Evolutionary conservation across 352 stramenopile genomes (phyloP).

Genomic region (Thraustotheca clavata): DNA sequence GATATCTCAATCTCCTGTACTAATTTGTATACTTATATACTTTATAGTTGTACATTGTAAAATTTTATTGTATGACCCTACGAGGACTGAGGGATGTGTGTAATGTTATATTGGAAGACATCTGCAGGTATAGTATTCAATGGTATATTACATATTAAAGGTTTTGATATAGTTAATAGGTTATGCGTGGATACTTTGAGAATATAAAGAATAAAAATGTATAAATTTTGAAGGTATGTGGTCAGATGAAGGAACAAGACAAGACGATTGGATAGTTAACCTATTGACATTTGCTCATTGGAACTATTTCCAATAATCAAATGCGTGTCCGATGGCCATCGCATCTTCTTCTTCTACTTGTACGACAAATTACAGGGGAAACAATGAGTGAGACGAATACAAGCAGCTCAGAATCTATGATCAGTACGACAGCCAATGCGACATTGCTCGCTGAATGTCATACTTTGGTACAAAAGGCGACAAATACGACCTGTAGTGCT

Average conservation of each 20-base stretch:
- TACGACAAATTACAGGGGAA: neutral
- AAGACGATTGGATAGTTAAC: too few relatives aligned
- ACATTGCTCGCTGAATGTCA: neutral
- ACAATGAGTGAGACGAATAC: neutral
- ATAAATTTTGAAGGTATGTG: neutral
- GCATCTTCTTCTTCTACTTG: neutral
- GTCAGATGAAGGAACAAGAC: neutral
- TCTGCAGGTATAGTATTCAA: neutral
- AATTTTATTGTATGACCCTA: neutral
- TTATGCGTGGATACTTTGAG: neutral
- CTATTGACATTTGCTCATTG: too few relatives aligned
- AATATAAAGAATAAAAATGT: neutral
- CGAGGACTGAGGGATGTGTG: constrained; percentile 2
- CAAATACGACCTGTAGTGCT: neutral
- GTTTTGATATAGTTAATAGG: neutral
- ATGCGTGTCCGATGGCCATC: too few relatives aligned
- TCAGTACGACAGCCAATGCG: neutral
- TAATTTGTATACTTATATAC: neutral
- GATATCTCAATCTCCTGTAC: neutral
- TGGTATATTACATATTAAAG: neutral
- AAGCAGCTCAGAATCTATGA: neutral
- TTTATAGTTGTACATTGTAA: neutral
- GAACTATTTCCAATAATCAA: too few relatives aligned
- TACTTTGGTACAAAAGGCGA: neutral
- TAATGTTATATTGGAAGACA: neutral